Percentiles rank a stretch among this genome's conserved stretches.
These are phyloP conservation scores for Cryptosporidium xiaoi DNA, from an alignment of 169 alveolate species.

Conservation along the genomic window DNA sequence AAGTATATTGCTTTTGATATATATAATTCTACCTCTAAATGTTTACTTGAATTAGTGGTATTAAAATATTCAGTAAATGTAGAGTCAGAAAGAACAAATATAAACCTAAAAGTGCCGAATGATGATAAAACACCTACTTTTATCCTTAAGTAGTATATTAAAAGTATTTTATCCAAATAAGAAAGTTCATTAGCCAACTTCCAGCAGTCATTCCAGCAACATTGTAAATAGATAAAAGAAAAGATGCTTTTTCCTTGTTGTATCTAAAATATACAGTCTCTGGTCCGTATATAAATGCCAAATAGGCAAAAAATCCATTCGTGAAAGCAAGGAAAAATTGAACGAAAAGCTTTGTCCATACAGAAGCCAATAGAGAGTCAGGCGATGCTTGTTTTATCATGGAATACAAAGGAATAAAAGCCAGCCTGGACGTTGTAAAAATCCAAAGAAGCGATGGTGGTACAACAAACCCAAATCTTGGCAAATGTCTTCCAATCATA, in stretches of 20 bases:
- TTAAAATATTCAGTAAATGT: not conserved
- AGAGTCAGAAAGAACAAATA: not conserved
- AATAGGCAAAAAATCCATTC: constrained; percentile 58
- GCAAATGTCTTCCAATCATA: constrained; percentile 65
- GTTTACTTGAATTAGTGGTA: not conserved
- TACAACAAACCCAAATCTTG: constrained; percentile 30
- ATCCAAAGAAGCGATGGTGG: constrained; percentile 73
- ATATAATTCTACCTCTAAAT: not conserved
- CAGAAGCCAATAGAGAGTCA: constrained; percentile 26
- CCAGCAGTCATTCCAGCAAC: constrained; percentile 76
- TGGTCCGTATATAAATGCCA: constrained; percentile 72
- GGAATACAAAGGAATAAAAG: constrained; percentile 62
- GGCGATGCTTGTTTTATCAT: constrained; percentile 26
- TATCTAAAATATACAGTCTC: constrained; percentile 62
- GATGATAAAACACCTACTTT: too few species aligned
- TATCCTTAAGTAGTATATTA: not conserved
- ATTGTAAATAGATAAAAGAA: constrained; percentile 53
- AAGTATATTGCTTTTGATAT: not conserved
- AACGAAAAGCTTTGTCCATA: constrained; percentile 29
- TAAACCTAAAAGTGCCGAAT: too few species aligned
- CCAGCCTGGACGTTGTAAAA: constrained; percentile 60
- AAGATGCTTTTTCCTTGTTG: constrained; percentile 67
- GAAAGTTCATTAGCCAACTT: constrained; percentile 71
- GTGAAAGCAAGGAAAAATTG: constrained; percentile 66
- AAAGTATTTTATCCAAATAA: constrained; percentile 59